Evolutionary conservation across 2,329 filamentous ascomycete genomes (phyloP).

Genomic region (Pseudocercospora cruenta): DNA sequence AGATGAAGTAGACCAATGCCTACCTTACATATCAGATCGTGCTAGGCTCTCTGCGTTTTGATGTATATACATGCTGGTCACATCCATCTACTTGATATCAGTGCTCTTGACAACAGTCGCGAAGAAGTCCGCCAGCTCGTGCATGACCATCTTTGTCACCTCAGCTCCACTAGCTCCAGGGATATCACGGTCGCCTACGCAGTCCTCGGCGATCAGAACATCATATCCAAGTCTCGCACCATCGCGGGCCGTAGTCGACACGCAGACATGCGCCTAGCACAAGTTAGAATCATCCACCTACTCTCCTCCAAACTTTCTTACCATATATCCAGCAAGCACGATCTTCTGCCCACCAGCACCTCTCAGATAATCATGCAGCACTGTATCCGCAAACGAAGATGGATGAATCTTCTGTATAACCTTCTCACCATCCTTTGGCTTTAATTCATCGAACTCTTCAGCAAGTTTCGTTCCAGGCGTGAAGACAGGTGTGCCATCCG

Average conservation of each 20-base stretch:
- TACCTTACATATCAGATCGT: too few species aligned
- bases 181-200: conserved; percentile 68
- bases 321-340: conserved; percentile 64
- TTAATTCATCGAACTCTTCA: conserved; percentile 63
- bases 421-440: conserved; percentile 58
- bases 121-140: conserved; percentile 66
- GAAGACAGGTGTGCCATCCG: conserved; percentile 67
- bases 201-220: conserved; percentile 64
- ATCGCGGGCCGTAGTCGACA: conserved; percentile 65
- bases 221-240: conserved; percentile 66
- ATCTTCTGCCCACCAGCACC: conserved; percentile 59
- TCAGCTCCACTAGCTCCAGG: conserved; percentile 63
- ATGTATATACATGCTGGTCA: too few species aligned
- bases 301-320: conserved; percentile 18
- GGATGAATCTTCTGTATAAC: conserved; percentile 62
- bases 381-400: conserved; percentile 63
- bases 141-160: conserved; percentile 57
- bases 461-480: conserved; percentile 64
- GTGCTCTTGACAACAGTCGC: conserved; percentile 51
- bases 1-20: too few species aligned
- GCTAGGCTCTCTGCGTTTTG: too few species aligned
- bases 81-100: too few species aligned
- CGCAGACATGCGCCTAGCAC: conserved; percentile 64
- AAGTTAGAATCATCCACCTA: neutral
- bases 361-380: conserved; percentile 60